Evolutionary conservation across 2,329 filamentous ascomycete species (phyloP).

Genomic region (Cladobotryum protrusum): DNA sequence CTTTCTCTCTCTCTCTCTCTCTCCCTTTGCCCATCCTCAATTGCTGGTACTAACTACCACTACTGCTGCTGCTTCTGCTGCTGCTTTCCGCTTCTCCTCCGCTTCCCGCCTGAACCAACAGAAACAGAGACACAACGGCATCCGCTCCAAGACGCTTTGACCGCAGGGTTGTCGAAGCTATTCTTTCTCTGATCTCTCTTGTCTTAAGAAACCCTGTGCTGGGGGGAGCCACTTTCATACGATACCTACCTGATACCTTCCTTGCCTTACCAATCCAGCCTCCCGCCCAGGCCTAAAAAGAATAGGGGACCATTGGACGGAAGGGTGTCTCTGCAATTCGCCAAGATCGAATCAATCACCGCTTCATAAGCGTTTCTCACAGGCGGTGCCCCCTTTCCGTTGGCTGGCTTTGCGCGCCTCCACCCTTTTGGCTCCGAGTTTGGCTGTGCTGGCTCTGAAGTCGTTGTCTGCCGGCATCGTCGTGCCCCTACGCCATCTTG

Average conservation of each 20-base stretch:
- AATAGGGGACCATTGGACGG: conserved; percentile 12
- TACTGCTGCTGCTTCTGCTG: too few species aligned
- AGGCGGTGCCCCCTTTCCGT: background rate
- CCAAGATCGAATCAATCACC: conserved; percentile 2
- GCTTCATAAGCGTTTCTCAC: background rate
- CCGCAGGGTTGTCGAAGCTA: conserved; percentile 9
- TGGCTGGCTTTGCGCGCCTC: background rate
- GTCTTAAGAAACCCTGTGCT: conserved; percentile 3
- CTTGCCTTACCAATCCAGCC: background rate
- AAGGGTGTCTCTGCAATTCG: conserved; percentile 1
- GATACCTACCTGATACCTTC: conserved; percentile 6
- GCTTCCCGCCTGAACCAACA: too few species aligned
- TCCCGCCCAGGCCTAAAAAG: conserved; percentile 3
- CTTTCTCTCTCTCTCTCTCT: background rate
- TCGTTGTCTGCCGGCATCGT: background rate
- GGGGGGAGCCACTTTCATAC: conserved; percentile 2
- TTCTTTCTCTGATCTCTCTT: background rate
- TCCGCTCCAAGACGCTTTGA: conserved; percentile 10
- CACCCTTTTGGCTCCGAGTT: background rate
- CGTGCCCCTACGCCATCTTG: background rate
- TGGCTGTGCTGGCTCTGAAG: background rate
- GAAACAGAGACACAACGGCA: conserved; percentile 5
- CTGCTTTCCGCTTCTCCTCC: too few species aligned
- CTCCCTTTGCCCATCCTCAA: background rate
- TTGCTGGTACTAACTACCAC: too few species aligned